Evolutionary conservation across 805 yeast genomes (phyloP), one percentile per base, ranked within the genome.

Genomic region (Cyberlindnera mississippiensis): DNA sequence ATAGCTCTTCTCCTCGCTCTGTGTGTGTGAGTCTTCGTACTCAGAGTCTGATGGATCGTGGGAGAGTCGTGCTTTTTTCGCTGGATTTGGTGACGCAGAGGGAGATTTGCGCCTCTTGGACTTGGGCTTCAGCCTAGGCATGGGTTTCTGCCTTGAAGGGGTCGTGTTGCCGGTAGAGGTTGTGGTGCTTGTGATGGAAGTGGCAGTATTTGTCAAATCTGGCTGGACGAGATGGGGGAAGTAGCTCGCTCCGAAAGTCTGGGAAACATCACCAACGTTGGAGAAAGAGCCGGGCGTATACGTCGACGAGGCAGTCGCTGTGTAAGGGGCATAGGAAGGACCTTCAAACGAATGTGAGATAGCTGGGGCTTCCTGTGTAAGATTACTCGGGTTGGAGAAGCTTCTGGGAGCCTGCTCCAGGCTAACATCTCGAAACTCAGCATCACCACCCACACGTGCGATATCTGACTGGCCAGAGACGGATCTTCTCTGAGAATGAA

Each of bases 161-260:
- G n/a, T n/a, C n/a, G n/a, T n/a, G n/a, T n/a, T n/a, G n/a, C n/a
- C n/a, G n/a, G n/a, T n/a, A n/a, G n/a, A n/a, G n/a, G n/a, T n/a
- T n/a, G n/a, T 22, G 19, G 5, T 34, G 28, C 18, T 9, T 14
- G 28, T n/a, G 6, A 15, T 24, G 27, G 27, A 24, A 27, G 29
- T 26, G 15, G 17, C 11, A 15, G 32, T 29, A n/a, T 5, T 28
- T 28, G 30, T 13, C n/a, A 28, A 18, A 15, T 33, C 20, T 5
- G 34, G 22, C 6, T 20, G 15, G n/a, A 19, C 15, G n/a, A 32
- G 26, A 9, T 36, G 38, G 10, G 38, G 37, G 28, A 35, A 29
- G 33, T 29, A 29, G 34, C 19, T 37, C 7, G 16, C 40, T 17
- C 17, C 16, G 24, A 18, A 15, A 9, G 34, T 27, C 12, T 27